Evolutionary conservation across 441 rosid genomes (phyloP), one percentile per base, ranked within the genome.

Genomic region (Gossypium davidsonii): DNA sequence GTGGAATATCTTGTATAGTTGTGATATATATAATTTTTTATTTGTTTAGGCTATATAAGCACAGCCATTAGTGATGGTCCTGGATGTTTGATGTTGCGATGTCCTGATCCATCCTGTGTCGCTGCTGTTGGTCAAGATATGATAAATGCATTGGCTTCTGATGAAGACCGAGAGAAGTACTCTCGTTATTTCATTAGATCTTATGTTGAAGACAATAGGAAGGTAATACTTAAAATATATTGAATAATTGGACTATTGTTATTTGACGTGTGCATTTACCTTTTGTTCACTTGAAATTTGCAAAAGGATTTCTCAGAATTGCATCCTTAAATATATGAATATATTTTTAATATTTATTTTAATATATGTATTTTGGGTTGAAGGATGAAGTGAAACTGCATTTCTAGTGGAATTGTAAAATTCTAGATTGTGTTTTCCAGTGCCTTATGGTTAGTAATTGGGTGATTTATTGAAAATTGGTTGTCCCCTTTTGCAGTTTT

Each of bases 31-130:
- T n/a, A 49, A 12, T 10, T 77, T 53, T 60, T 26, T 62, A 42
- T 25, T 53, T 79, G 51, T 77, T 52, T 73, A 88, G 95, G 95
- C 68, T 87, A 87, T 83, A 88, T 90, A 20, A 72, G 85, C 79
- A 84, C 90, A 12, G 79, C 93, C 48, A 85, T 90, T 66, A 87
- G 78, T 75, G 93, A 83, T 82, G 96, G 96, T 78, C 93, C 93
- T 48, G 95, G 95, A 42, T 90, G 95, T 79, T 84, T 90, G 79
- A 76, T 73, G 80, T 78, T 90, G 81, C 83, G 85, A 61, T 90
- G 95, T 77, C 95, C 95, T 63, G 92, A 87, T 76, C 95, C 91
- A 39, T 83, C 91, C 42, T 90, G 95, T 74, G 74, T 76, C 65
- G 89, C 91, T 73, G 90, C 86, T 59, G 64, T 88, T 52, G 91